Evolutionary conservation across 2,329 filamentous ascomycete species (phyloP), one percentile per base, ranked within the genome.

Genomic region (Xylaria multiplex): DNA sequence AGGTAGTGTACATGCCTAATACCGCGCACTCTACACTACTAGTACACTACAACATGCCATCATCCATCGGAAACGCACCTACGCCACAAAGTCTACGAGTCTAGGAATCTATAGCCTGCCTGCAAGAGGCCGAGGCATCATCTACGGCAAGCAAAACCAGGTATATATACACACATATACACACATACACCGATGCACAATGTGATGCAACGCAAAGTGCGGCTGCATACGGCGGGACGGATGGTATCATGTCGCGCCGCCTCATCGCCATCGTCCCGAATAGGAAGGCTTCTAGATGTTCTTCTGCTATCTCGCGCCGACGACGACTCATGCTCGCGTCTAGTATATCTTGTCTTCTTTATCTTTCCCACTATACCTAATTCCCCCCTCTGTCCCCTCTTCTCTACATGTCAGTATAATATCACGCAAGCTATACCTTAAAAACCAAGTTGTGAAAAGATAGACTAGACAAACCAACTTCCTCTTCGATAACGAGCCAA

Each of bases 211-310:
- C 57, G 59, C 46, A 54, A 40, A 27, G 45, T 60, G 62, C 57
- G 52, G 62, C 57, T 65, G 53, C 52, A 59, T 46, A 32, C 35
- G 45, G 43, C n/a, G 40, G 22, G 35, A 40, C 7, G n/a, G 52
- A 58, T 57, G 58, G 46, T 55, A 46, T 61, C 52, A 61, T 57
- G 42, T 32, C n/a, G 45, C 53, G 22, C 27, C 24, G 57, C 37
- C 53, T 58, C 53, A 32, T 62, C 57, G 37, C 62, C 45, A 27
- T 60, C 32, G 16, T 45, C 64, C 64, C 13, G 37, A 46, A 63
- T 59, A 63, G 64, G 64, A 59, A 66, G 64, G 64, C 64, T 66
- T 66, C 64, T 63, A 59, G 64, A 66, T 43, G 54, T 58, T 66
- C 64, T 56, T 24, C 42, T 24, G 63, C 48, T 59, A 58, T 58